Evolutionary conservation across 2,329 filamentous ascomycete species (phyloP), one percentile per base, ranked within the genome.

Genomic region (Hypoxylon sp.): DNA sequence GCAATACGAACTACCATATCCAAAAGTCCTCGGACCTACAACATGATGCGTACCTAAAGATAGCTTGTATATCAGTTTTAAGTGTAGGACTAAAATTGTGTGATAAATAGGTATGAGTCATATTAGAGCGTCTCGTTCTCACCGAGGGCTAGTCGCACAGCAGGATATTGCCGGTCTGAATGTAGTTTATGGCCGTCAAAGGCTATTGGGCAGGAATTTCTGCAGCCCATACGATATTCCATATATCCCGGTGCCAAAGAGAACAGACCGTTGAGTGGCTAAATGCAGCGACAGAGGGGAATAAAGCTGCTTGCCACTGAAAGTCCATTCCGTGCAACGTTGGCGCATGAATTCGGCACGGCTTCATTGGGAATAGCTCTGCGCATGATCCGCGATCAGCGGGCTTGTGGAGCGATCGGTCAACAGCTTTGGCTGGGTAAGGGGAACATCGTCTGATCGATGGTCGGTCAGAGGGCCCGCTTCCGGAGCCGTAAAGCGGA

Each of bases 401-500:
- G 36, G 19, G 5, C 23, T 7, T 45, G 57, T 38, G 32, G 57
- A 60, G 48, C 17, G 25, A 21, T 34, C 36, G 25, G 25, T 30
- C 34, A 23, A 28, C 36, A 17, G 25, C 28, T 46, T 32, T 34
- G 21, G 28, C 43, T 58, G 43, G 53, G 46, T 34, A 50, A 51
- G 34, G 56, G 56, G 32, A 14, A 51, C 11, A 45, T 60, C 25
- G 38, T 21, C 38, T 43, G 38, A 43, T 43, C 38, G 38, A 34
- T 19, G 25, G 25, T 52, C 48, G 48, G 57, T 32, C 34, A 43
- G 41, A 5, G 46, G 46, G n/a, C 48, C 57, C 57, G 48, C 23
- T 36, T 60, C 57, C 48, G 57, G 48, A 28, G 34, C 25, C 55
- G 55, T 21, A 49, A 49, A 49, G 28, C 36, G 25, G 21, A 25